phyloP scores from a whole-genome alignment of 2,329 filamentous ascomycete genomes.

The Verruconis gallopava region DNA sequence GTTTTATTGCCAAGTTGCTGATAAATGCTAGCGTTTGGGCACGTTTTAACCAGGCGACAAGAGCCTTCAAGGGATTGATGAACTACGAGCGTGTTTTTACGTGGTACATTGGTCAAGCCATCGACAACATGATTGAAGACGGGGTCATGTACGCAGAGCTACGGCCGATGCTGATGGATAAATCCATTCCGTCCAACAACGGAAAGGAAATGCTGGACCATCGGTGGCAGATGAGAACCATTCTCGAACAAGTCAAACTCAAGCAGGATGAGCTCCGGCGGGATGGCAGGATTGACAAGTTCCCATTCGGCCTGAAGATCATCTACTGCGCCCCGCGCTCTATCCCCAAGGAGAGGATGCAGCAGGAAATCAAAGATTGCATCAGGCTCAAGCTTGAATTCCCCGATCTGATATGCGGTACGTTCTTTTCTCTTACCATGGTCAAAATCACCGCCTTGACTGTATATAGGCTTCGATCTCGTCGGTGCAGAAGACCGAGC shows the following conservation, averaged over 20 bases:
- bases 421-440: slow-evolving; percentile 15
- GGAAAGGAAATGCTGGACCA: slow-evolving; percentile 42
- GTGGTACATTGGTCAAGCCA: slow-evolving; percentile 45
- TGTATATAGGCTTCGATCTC: slow-evolving; percentile 48
- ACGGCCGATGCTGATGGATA: slow-evolving; percentile 55
- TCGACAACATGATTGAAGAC: slow-evolving; percentile 49
- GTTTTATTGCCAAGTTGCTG: too few relatives aligned
- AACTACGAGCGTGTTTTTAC: slow-evolving; percentile 52
- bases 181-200: slow-evolving; percentile 47
- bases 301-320: slow-evolving; percentile 52
- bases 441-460: neutral
- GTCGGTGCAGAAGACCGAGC: slow-evolving; percentile 53
- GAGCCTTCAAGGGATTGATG: slow-evolving; percentile 60
- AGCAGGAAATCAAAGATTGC: slow-evolving; percentile 46
- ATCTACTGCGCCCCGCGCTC: slow-evolving; percentile 59
- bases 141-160: slow-evolving; percentile 61
- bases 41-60: slow-evolving; percentile 55
- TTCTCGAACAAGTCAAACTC: slow-evolving; percentile 39
- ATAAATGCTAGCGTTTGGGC: slow-evolving; percentile 40
- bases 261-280: slow-evolving; percentile 33
- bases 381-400: slow-evolving; percentile 45
- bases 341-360: slow-evolving; percentile 37
- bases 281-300: slow-evolving; percentile 27
- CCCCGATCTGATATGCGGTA: slow-evolving; percentile 50
- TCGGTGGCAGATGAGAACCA: slow-evolving; percentile 46